A percentile compares a stretch with the other conserved stretches of the same genome.
Conservation (phyloP, 371 early-diverging fungal species). For the Funneliformis caledonium region DNA sequence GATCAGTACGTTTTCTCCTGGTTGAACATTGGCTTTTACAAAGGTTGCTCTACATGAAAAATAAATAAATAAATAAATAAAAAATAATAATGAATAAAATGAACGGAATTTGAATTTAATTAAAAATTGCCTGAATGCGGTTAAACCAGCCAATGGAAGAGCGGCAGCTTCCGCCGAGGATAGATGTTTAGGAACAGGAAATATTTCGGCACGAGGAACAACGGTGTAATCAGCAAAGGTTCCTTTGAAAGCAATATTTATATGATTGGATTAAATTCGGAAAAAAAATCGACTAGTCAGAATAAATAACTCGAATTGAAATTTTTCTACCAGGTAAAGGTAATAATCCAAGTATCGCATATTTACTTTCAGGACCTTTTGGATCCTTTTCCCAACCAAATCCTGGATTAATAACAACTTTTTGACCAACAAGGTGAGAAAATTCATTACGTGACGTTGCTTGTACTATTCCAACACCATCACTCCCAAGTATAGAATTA, state of each 20-base stretch:
- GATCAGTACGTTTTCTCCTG: slow-evolving; percentile 67
- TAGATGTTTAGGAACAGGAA: slow-evolving; percentile 64
- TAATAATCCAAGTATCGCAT: slow-evolving; percentile 62
- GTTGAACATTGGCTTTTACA: slow-evolving; percentile 60
- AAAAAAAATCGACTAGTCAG: not conserved
- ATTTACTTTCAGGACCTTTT: slow-evolving; percentile 63
- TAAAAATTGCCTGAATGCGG: slow-evolving; percentile 58
- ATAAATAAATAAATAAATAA: not conserved
- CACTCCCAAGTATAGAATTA: slow-evolving; percentile 63
- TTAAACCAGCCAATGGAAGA: slow-evolving; percentile 72
- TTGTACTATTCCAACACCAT: slow-evolving; percentile 63
- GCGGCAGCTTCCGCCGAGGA: slow-evolving; percentile 69
- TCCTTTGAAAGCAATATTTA: slow-evolving; percentile 47
- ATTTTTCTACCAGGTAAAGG: slow-evolving; percentile 52
- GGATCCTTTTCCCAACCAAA: slow-evolving; percentile 64
- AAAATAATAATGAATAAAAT: not conserved
- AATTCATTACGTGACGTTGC: slow-evolving; percentile 31
- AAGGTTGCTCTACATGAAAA: slow-evolving; percentile 53
- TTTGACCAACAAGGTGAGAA: slow-evolving; percentile 44
- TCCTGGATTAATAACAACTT: slow-evolving; percentile 62
- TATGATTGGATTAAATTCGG: not conserved
- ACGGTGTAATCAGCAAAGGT: slow-evolving; percentile 63
- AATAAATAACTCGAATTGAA: not conserved
- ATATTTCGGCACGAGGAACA: slow-evolving; percentile 54
- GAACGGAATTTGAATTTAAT: too few species aligned